Evolutionary conservation across 225 moss, liverwort and hornwort species (phyloP).

Genomic region (Straminergon stramineum): DNA sequence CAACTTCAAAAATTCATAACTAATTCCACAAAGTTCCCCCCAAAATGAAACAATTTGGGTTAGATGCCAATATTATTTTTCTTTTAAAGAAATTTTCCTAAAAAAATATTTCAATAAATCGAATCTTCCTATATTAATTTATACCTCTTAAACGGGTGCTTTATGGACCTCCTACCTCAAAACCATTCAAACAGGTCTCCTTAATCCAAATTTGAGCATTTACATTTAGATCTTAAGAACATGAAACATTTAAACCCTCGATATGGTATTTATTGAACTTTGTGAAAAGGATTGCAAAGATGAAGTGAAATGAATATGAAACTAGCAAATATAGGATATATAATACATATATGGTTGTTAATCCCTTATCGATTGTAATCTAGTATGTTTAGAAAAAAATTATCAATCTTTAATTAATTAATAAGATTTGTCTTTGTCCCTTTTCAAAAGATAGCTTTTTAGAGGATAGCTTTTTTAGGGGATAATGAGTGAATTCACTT

Average conservation of each 20-base stretch:
- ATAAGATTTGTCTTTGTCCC: too few relatives aligned
- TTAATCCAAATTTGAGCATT: neutral
- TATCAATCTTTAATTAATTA: neutral
- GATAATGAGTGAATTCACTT: neutral
- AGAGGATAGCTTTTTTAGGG: neutral
- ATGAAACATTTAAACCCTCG: neutral
- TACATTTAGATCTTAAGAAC: neutral
- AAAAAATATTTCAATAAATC: neutral
- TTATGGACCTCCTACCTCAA: neutral
- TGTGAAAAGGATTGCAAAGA: neutral
- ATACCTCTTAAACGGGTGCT: accelerated
- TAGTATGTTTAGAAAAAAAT: neutral
- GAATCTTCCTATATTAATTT: neutral
- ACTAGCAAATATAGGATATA: too few relatives aligned
- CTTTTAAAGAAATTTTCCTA: neutral
- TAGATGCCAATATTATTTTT: neutral
- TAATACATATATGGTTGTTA: neutral
- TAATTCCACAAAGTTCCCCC: neutral
- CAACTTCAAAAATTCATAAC: neutral
- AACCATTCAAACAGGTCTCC: neutral
- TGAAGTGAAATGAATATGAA: too few relatives aligned
- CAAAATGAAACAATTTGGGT: neutral
- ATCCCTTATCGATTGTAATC: neutral
- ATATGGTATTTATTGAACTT: neutral
- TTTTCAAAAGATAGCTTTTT: too few relatives aligned